phyloP scores from a whole-genome alignment of 768 basidiomycete genomes.

The Mycena amicta region DNA sequence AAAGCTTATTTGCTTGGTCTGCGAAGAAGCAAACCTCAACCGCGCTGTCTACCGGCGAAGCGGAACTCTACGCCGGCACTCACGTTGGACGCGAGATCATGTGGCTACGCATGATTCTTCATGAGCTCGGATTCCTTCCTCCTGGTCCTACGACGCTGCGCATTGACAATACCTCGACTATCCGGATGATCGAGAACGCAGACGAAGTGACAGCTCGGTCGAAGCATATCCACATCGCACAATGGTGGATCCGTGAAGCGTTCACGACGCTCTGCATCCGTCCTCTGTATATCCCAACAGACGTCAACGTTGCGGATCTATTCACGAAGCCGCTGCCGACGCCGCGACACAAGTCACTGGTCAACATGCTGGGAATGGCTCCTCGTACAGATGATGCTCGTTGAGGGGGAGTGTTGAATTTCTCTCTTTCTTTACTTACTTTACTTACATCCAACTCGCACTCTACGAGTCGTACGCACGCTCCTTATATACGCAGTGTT shows the following conservation, averaged over 20 bases:
- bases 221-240: slow-evolving; percentile 40
- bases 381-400: slow-evolving; percentile 10
- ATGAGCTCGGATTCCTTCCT: slow-evolving; percentile 13
- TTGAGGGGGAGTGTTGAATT: slow-evolving; percentile 20
- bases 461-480: not conserved
- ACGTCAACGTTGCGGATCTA: slow-evolving; percentile 25
- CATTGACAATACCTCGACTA: slow-evolving; percentile 22
- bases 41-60: slow-evolving; percentile 29
- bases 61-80: slow-evolving; percentile 30
- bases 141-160: slow-evolving; percentile 8
- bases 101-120: slow-evolving; percentile 13
- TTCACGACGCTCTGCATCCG: slow-evolving; percentile 22
- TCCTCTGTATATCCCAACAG: slow-evolving; percentile 22
- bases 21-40: slow-evolving; percentile 27
- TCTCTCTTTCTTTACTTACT: not conserved
- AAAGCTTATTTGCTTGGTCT: slow-evolving; percentile 26
- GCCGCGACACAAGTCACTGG: slow-evolving; percentile 5
- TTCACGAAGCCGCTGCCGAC: slow-evolving; percentile 17
- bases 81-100: slow-evolving; percentile 18
- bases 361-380: slow-evolving; percentile 10
- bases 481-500: not conserved
- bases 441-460: not conserved
- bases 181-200: slow-evolving; percentile 29
- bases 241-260: slow-evolving; percentile 37
- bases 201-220: slow-evolving; percentile 33